Evolutionary conservation across 106 monocot species (phyloP).

Genomic region (Triglochin maritima): DNA sequence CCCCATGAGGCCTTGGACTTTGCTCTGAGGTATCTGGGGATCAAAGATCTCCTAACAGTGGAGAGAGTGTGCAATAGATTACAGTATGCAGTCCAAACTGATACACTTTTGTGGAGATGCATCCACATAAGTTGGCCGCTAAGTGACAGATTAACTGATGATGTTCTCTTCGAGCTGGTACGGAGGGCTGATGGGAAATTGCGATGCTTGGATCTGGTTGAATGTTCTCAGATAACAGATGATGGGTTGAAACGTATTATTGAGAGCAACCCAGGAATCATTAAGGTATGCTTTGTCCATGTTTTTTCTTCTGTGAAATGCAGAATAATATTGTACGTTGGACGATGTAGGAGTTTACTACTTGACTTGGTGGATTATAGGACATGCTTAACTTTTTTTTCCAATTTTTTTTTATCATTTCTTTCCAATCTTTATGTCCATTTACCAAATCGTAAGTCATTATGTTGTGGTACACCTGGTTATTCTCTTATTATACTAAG

Average conservation of each 20-base stretch:
- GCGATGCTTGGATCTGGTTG: slow-evolving; percentile 45
- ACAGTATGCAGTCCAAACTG: slow-evolving; percentile 29
- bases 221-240: slow-evolving; percentile 58
- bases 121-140: slow-evolving; percentile 45
- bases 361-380: no score
- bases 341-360: no score
- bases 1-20: slow-evolving; percentile 54
- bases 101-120: slow-evolving; percentile 55
- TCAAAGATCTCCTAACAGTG: slow-evolving; percentile 51
- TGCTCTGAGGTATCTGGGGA: slow-evolving; percentile 44
- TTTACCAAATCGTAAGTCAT: no score
- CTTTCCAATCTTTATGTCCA: neutral
- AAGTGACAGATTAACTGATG: slow-evolving; percentile 53
- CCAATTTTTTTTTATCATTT: neutral
- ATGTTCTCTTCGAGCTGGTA: slow-evolving; percentile 41
- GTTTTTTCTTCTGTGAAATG: neutral
- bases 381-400: neutral
- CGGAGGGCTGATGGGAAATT: slow-evolving; percentile 45
- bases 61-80: slow-evolving; percentile 72
- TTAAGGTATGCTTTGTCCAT: slow-evolving; percentile 29
- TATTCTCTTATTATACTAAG: no score
- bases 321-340: neutral
- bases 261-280: slow-evolving; percentile 42
- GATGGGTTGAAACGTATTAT: slow-evolving; percentile 53
- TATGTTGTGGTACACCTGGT: no score